phyloP scores from a whole-genome alignment of 2,329 filamentous ascomycete genomes.

The Dactylellina parvicollis region DNA sequence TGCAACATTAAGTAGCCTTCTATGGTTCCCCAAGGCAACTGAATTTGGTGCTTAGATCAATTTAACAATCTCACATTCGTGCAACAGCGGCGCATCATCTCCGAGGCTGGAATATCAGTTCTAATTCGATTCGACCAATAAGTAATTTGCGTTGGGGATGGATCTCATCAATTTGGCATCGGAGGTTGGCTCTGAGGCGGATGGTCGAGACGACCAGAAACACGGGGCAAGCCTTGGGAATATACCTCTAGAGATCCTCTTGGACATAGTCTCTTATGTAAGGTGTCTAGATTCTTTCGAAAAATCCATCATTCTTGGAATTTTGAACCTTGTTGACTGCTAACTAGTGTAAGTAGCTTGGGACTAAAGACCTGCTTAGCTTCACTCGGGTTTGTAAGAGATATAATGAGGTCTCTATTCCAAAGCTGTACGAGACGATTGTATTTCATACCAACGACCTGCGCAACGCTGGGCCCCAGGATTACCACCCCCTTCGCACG shows the following conservation, averaged over 20 bases:
- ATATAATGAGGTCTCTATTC: not conserved
- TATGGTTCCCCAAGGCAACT: not conserved
- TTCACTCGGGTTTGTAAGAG: not conserved
- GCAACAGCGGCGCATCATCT: no score
- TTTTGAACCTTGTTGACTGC: not conserved
- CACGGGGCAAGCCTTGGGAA: not conserved
- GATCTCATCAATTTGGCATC: not conserved
- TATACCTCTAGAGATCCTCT: constrained; percentile 9
- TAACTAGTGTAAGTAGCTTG: not conserved
- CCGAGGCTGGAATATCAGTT: not conserved
- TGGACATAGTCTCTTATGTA: constrained; percentile 28
- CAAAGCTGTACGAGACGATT: constrained; percentile 11
- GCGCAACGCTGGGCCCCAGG: not conserved
- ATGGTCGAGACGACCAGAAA: not conserved
- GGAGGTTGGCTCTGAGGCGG: not conserved
- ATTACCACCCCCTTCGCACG: not conserved
- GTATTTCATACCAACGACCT: not conserved
- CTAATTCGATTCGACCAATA: not conserved
- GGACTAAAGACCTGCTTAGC: not conserved
- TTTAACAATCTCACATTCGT: no score
- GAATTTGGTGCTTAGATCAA: not conserved
- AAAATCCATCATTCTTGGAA: not conserved
- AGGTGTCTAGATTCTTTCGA: not conserved
- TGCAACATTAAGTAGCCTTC: not conserved
- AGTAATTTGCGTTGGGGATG: not conserved